These are phyloP conservation scores for Hemileccinum rubropunctum DNA, from an alignment of 768 basidiomycete species.

Conservation along the genomic window DNA sequence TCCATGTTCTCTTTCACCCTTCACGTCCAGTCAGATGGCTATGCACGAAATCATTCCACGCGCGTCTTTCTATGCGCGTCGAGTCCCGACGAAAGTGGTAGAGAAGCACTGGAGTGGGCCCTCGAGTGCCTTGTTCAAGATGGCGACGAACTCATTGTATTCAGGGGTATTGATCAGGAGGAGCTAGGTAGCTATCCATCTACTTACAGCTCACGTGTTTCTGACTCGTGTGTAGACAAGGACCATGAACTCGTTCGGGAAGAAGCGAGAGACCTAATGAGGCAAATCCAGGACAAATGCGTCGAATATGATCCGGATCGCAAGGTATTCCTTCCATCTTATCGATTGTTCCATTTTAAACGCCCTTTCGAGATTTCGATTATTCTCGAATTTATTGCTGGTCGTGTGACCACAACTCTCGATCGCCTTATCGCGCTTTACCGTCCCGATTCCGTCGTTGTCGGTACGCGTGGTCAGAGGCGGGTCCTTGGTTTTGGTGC, in stretches of 20 bases:
- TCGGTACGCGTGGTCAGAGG: constrained; percentile 80
- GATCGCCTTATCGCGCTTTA: constrained; percentile 92
- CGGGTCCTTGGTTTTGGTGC: constrained; percentile 46
- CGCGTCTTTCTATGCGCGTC: constrained; percentile 89
- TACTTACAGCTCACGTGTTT: not conserved
- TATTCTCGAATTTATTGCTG: constrained; percentile 92
- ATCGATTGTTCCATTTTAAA: not conserved
- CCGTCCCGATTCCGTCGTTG: constrained; percentile 88
- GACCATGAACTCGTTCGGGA: constrained; percentile 77
- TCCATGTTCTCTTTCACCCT: constrained; percentile 89
- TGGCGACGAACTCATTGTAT: constrained; percentile 91
- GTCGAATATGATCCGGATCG: constrained; percentile 74
- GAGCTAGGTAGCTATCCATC: constrained; percentile 56
- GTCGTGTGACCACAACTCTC: constrained; percentile 83
- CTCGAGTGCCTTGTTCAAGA: constrained; percentile 81
- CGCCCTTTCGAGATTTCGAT: constrained; percentile 64
- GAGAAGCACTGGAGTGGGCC: constrained; percentile 90
- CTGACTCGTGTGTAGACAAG: constrained; percentile 46
- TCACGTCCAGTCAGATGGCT: constrained; percentile 81
- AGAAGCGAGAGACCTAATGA: constrained; percentile 83
- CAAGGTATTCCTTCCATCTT: constrained; percentile 44
- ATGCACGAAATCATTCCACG: constrained; percentile 69
- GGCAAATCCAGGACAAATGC: constrained; percentile 74
- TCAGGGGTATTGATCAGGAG: constrained; percentile 86
- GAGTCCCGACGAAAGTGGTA: constrained; percentile 84